Percentiles rank a stretch among this genome's conserved stretches.
Evolutionary conservation across 1,139 yeast species (phyloP).

Genomic region (Sugiyamaella japonica): DNA sequence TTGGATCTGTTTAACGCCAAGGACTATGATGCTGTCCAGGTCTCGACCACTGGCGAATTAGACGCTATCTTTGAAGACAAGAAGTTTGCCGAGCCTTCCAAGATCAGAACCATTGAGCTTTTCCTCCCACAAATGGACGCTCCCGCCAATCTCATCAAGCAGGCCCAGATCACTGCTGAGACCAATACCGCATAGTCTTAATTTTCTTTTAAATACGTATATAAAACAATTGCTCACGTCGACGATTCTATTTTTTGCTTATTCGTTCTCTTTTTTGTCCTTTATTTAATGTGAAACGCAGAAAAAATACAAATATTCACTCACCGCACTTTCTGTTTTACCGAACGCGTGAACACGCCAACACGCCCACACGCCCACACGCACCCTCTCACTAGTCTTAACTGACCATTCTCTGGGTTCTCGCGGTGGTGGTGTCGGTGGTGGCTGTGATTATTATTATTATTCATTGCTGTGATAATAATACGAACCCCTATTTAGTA

Average conservation of each 20-base stretch:
- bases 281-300: background rate
- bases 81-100: constrained; percentile 59
- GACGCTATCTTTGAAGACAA: constrained; percentile 55
- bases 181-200: constrained; percentile 44
- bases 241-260: background rate
- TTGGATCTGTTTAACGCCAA: constrained; percentile 73
- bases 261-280: background rate
- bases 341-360: too few relatives aligned
- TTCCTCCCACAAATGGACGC: constrained; percentile 84
- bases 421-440: too few relatives aligned
- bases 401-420: background rate
- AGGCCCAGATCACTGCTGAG: constrained; percentile 75
- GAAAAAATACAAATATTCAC: background rate
- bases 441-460: too few relatives aligned
- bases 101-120: constrained; percentile 75
- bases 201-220: background rate
- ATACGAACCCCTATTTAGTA: background rate
- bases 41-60: constrained; percentile 66
- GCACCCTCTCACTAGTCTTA: background rate
- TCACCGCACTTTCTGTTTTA: too few relatives aligned
- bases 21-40: constrained; percentile 47
- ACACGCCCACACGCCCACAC: too few relatives aligned
- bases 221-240: background rate
- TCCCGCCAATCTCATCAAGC: constrained; percentile 67
- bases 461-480: background rate